Evolutionary conservation across 23 red algal genomes (phyloP).

Genomic region (Gracilariopsis chorda): DNA sequence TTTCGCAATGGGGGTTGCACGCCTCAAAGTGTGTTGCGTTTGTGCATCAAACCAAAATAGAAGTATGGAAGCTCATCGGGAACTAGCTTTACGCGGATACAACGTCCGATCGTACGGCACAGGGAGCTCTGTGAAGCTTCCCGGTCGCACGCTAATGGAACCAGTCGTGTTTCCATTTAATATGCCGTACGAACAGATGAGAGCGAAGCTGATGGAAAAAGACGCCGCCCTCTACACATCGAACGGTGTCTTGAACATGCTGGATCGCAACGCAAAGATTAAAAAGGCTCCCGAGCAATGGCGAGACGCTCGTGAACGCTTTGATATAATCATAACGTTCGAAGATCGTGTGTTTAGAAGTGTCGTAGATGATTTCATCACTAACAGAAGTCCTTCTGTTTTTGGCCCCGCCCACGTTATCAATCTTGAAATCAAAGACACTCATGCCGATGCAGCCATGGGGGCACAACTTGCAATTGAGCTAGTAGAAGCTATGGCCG

Average conservation of each 20-base stretch:
- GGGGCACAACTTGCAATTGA: slow-evolving; percentile 68
- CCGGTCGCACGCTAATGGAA: slow-evolving; percentile 55
- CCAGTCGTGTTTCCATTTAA: slow-evolving; percentile 78
- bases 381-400: slow-evolving; percentile 56
- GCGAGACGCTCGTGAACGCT: slow-evolving; percentile 52
- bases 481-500: slow-evolving; percentile 70
- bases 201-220: slow-evolving; percentile 51
- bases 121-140: slow-evolving; percentile 76
- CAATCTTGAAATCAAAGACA: slow-evolving; percentile 85
- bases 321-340: slow-evolving; percentile 85
- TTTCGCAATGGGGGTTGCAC: slow-evolving; percentile 13
- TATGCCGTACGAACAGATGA: slow-evolving; percentile 81
- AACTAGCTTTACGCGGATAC: slow-evolving; percentile 69
- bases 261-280: slow-evolving; percentile 77
- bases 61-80: slow-evolving; percentile 82
- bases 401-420: slow-evolving; percentile 70
- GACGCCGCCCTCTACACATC: slow-evolving; percentile 58
- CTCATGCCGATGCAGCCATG: slow-evolving; percentile 65
- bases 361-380: slow-evolving; percentile 79
- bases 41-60: slow-evolving; percentile 90
- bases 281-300: slow-evolving; percentile 85
- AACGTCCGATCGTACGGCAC: slow-evolving; percentile 81
- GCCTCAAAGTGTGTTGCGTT: slow-evolving; percentile 66
- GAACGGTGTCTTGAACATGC: slow-evolving; percentile 78
- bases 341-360: slow-evolving; percentile 84